phyloP scores from a whole-genome alignment of 2,329 filamentous ascomycete species.

The Esteya vermicola region DNA sequence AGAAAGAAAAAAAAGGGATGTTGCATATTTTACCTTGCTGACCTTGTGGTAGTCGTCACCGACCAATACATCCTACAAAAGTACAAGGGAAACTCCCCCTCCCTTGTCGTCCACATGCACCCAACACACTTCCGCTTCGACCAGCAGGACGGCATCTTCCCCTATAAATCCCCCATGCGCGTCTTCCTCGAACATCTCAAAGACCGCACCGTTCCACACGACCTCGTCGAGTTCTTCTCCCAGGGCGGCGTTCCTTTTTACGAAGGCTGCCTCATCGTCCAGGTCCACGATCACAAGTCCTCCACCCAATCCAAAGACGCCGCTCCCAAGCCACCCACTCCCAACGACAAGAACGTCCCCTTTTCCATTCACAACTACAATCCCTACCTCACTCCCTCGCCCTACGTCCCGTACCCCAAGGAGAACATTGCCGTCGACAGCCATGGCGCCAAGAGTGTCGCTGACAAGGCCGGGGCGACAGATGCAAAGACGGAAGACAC shows the following conservation, averaged over 20 bases:
- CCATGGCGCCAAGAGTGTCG: slow-evolving; percentile 6
- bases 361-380: slow-evolving; percentile 92
- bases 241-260: slow-evolving; percentile 67
- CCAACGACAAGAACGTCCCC: slow-evolving; percentile 47
- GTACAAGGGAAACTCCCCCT: slow-evolving; percentile 53
- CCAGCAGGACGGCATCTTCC: slow-evolving; percentile 81
- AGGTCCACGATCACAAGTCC: slow-evolving; percentile 79
- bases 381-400: slow-evolving; percentile 76
- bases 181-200: slow-evolving; percentile 64
- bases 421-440: slow-evolving; percentile 21
- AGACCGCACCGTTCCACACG: slow-evolving; percentile 69
- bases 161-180: slow-evolving; percentile 85
- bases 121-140: slow-evolving; percentile 83
- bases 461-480: slow-evolving; percentile 9
- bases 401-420: slow-evolving; percentile 63
- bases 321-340: slow-evolving; percentile 35
- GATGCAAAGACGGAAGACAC: slow-evolving; percentile 21
- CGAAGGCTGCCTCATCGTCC: slow-evolving; percentile 87
- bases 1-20: too few species aligned
- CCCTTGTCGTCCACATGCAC: slow-evolving; percentile 75
- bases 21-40: neutral
- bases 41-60: slow-evolving; percentile 49
- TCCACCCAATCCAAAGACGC: slow-evolving; percentile 43
- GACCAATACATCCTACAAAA: slow-evolving; percentile 72
- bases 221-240: slow-evolving; percentile 68